Evolutionary conservation across 208 protist genomes (phyloP), one percentile per base, ranked within the genome.

Genomic region (Leishmania mexicana): DNA sequence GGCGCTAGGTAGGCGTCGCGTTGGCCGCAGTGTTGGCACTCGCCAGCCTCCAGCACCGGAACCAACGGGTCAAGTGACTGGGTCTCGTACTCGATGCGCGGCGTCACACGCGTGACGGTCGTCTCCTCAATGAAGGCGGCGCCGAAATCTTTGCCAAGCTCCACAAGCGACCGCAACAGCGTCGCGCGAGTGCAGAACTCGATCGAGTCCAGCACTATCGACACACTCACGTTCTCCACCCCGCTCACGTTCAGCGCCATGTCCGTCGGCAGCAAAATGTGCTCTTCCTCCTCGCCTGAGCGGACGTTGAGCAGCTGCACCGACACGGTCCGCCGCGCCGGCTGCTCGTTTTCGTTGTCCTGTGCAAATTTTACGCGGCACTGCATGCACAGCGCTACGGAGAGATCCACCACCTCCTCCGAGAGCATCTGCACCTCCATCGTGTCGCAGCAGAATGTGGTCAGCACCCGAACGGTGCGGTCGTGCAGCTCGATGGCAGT

Each of bases 121-220:
- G 83, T 79, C 60, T 95, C 90, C 76, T 92, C 89, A 45, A 87
- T 78, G 78, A 95, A 92, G 40, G 88, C 90, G 2, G 87, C 87
- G 49, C 86, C 87, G 70, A 95, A 91, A 78, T 96, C 91, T 79
- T 91, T 96, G 58, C 76, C 76, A 19, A 96, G 81, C 76, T 97
- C 92, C 38, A 94, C 79, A 35, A 94, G 75, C 57, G 89, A 93
- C 53, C 91, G 91, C 72, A 96, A 75, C 58, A 97, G 81, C 45
- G 87, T 85, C 35, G 90, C 85, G 54, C 90, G 91, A 28, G 89
- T 80, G 83, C 89, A 94, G 72, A 94, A 81, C 79, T 94, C 91
- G 51, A 95, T 62, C 13, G 91, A 84, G 68, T 88, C 89, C 21
- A 96, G 24, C 11, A 88, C 75, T 60, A 87, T 68, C 51, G 88